phyloP scores from a whole-genome alignment of 495 filamentous ascomycete genomes.

The Pseudoneurospora amorphoporcata region DNA sequence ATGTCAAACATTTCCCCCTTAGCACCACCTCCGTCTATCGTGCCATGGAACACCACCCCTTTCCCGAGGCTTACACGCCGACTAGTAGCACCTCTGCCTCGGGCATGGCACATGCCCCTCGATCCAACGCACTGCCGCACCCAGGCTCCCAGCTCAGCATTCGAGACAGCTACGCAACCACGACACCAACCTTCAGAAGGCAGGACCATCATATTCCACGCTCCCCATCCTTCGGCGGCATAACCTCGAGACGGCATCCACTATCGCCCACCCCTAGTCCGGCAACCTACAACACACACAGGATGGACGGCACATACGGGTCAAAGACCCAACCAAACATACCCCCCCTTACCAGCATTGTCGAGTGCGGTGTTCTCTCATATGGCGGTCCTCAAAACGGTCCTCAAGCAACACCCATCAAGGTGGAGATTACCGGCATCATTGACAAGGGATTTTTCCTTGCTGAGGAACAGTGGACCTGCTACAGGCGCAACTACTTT shows the following conservation, averaged over 20 bases:
- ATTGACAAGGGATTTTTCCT: conserved; percentile 93
- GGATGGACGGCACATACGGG: conserved; percentile 36
- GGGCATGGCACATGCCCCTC: conserved; percentile 47
- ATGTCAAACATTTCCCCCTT: conserved; percentile 4
- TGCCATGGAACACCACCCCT: conserved; percentile 19
- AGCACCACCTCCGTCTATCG: neutral
- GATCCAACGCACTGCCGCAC: conserved; percentile 39
- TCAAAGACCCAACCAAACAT: conserved; percentile 32
- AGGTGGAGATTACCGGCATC: conserved; percentile 68
- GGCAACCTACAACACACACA: conserved; percentile 31
- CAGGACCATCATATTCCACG: conserved; percentile 36
- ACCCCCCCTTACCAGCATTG: conserved; percentile 53
- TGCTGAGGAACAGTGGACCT: conserved; percentile 84
- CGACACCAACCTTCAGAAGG: conserved; percentile 39
- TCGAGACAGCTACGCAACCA: conserved; percentile 39
- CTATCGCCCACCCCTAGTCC: conserved; percentile 41
- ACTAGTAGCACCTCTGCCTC: conserved; percentile 37
- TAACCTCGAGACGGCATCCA: conserved; percentile 35
- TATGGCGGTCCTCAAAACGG: conserved; percentile 35
- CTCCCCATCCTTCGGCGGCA: conserved; percentile 36
- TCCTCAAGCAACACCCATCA: conserved; percentile 42
- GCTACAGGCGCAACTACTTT: conserved; percentile 93
- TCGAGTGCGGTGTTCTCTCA: conserved; percentile 45
- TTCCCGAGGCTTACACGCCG: conserved; percentile 29
- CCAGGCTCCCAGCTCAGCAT: conserved; percentile 33